Percentiles rank a stretch among this genome's conserved stretches.
Evolutionary conservation across 2,329 filamentous ascomycete genomes (phyloP).

Genomic region (Cordyceps cicadae): DNA sequence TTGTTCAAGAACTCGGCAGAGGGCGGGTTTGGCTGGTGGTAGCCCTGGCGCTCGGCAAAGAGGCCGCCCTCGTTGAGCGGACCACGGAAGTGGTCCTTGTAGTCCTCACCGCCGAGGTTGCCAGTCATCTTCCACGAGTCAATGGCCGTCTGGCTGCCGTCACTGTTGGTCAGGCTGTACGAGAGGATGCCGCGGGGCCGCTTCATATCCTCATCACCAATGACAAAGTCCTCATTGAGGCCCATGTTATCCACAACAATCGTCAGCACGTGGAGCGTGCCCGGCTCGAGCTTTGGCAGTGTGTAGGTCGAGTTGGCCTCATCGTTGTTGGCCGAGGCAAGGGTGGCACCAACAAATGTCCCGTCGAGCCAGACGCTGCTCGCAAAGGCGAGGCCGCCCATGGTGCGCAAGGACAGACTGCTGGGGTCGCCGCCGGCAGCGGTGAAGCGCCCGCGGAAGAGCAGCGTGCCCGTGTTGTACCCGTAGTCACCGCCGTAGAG

Average conservation of each 20-base stretch:
- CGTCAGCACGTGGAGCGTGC: slow-evolving; percentile 51
- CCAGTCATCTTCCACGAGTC: slow-evolving; percentile 52
- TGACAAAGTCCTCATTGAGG: slow-evolving; percentile 52
- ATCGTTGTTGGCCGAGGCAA: slow-evolving; percentile 39
- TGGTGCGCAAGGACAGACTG: slow-evolving; percentile 44
- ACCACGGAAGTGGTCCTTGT: slow-evolving; percentile 45
- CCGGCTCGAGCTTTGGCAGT: slow-evolving; percentile 42
- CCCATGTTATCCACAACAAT: slow-evolving; percentile 63
- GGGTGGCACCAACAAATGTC: slow-evolving; percentile 53
- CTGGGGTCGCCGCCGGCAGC: slow-evolving; percentile 42
- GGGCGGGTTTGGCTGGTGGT: slow-evolving; percentile 40
- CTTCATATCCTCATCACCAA: slow-evolving; percentile 50
- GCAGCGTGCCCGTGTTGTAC: slow-evolving; percentile 54
- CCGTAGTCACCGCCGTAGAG: slow-evolving; percentile 64
- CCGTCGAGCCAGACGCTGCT: slow-evolving; percentile 54
- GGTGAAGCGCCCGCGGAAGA: slow-evolving; percentile 59
- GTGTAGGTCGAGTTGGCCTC: slow-evolving; percentile 47
- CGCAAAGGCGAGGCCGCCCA: slow-evolving; percentile 58
- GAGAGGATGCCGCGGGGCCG: slow-evolving; percentile 48
- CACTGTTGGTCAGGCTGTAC: slow-evolving; percentile 39
- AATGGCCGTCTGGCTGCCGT: slow-evolving; percentile 35
- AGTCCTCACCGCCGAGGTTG: slow-evolving; percentile 53
- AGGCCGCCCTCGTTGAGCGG: slow-evolving; percentile 55
- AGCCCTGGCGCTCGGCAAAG: slow-evolving; percentile 48
- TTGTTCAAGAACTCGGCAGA: slow-evolving; percentile 25